These are phyloP conservation scores for Podosphaera aphanis DNA, from an alignment of 2,329 filamentous ascomycete species.

Conservation along the genomic window DNA sequence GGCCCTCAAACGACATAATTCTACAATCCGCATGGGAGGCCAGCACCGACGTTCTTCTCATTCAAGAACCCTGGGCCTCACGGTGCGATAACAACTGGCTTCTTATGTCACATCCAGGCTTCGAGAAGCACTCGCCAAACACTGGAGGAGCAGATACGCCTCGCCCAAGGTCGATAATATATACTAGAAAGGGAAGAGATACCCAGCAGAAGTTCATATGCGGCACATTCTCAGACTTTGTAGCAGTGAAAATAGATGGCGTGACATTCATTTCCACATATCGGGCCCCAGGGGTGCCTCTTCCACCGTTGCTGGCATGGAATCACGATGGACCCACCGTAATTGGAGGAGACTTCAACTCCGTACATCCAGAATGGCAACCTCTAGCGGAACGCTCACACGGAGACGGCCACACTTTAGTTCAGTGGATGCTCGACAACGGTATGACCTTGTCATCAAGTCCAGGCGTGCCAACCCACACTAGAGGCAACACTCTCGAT, in stretches of 20 bases:
- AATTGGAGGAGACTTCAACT: neutral
- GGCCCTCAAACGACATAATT: neutral
- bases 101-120: neutral
- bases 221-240: neutral
- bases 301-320: neutral
- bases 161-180: neutral
- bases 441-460: neutral
- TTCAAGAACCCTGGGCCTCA: neutral
- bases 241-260: neutral
- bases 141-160: neutral
- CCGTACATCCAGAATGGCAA: neutral
- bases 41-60: neutral
- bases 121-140: neutral
- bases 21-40: neutral
- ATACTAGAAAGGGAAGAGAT: neutral
- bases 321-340: neutral
- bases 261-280: neutral
- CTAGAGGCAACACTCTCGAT: neutral
- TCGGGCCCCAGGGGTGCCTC: neutral
- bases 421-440: neutral
- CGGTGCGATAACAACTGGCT: neutral
- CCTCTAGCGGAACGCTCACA: neutral
- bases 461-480: neutral
- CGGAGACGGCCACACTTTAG: neutral
- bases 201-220: neutral